Percentiles rank a stretch among this genome's conserved stretches.
phyloP scores from a whole-genome alignment of 2,329 filamentous ascomycete genomes.

The Dissoconium aciculare region DNA sequence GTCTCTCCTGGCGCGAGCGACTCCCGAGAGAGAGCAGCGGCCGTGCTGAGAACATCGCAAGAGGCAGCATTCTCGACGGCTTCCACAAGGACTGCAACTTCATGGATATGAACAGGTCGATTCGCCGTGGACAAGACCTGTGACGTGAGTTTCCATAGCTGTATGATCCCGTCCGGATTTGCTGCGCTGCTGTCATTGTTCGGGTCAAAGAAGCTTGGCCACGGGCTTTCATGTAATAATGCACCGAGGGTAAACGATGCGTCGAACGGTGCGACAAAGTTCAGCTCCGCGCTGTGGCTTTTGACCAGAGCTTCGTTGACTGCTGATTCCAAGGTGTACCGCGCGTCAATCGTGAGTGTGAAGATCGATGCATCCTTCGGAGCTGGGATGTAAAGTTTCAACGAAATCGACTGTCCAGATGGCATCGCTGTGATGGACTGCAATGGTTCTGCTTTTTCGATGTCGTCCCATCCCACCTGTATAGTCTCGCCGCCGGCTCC shows the following conservation, averaged over 20 bases:
- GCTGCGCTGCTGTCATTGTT: constrained; percentile 17
- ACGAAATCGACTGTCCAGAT: constrained; percentile 3
- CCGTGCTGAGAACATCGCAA: constrained; percentile 30
- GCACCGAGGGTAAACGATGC: constrained; percentile 80
- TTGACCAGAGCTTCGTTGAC: constrained; percentile 68
- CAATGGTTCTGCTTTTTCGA: constrained; percentile 11
- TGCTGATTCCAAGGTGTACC: constrained; percentile 69
- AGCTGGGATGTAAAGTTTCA: constrained; percentile 21
- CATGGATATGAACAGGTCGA: constrained; percentile 45
- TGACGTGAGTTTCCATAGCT: constrained; percentile 67
- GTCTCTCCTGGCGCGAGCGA: constrained; percentile 8
- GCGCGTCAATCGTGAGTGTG: constrained; percentile 55
- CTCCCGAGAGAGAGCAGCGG: constrained; percentile 5
- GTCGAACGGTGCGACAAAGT: constrained; percentile 73
- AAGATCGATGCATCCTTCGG: constrained; percentile 39
- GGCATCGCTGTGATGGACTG: constrained; percentile 2
- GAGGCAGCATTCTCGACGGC: constrained; percentile 47
- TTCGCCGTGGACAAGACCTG: constrained; percentile 60
- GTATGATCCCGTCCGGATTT: constrained; percentile 47
- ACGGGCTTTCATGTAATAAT: constrained; percentile 58
- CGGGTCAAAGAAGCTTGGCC: constrained; percentile 71
- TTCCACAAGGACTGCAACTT: constrained; percentile 48
- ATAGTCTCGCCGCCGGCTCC: constrained; percentile 8
- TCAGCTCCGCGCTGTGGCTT: constrained; percentile 50
- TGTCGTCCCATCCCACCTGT: constrained; percentile 18